Conservation (phyloP, 768 basidiomycete species). For the Collybia nuda region DNA sequence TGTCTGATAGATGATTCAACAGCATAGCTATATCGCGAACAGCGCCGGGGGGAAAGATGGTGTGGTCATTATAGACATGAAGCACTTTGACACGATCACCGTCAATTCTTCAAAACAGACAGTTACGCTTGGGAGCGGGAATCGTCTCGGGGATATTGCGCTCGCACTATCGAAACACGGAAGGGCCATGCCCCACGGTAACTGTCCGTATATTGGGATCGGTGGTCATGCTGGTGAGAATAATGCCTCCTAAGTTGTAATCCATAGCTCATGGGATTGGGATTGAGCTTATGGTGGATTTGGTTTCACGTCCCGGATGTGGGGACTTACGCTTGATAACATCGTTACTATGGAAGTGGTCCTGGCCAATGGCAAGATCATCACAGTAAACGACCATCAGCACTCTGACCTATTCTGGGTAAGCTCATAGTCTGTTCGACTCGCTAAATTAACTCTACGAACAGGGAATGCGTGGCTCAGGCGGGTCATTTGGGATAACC, state of each 20-base stretch:
- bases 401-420: constrained; percentile 56
- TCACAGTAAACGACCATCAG: constrained; percentile 31
- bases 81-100: constrained; percentile 35
- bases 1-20: neutral
- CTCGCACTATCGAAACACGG: constrained; percentile 32
- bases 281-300: constrained; percentile 42
- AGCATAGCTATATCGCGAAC: constrained; percentile 53
- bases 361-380: constrained; percentile 45
- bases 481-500: constrained; percentile 18
- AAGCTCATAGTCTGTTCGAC: constrained; percentile 9
- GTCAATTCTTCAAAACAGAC: constrained; percentile 30
- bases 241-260: too few relatives aligned
- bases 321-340: constrained; percentile 51
- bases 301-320: constrained; percentile 46
- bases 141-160: constrained; percentile 45
- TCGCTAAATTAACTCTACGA: neutral
- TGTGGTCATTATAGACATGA: constrained; percentile 43
- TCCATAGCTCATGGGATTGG: too few relatives aligned
- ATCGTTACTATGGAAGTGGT: constrained; percentile 40
- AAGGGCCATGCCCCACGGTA: constrained; percentile 49
- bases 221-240: constrained; percentile 43
- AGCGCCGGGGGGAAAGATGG: constrained; percentile 44
- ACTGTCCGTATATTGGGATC: constrained; percentile 48
- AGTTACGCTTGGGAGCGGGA: constrained; percentile 40
- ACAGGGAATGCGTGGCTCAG: constrained; percentile 22